A percentile compares a stretch with the other conserved stretches of the same genome.
phyloP scores from a whole-genome alignment of 108 stramenopile genomes.

The Seminavis robusta region DNA sequence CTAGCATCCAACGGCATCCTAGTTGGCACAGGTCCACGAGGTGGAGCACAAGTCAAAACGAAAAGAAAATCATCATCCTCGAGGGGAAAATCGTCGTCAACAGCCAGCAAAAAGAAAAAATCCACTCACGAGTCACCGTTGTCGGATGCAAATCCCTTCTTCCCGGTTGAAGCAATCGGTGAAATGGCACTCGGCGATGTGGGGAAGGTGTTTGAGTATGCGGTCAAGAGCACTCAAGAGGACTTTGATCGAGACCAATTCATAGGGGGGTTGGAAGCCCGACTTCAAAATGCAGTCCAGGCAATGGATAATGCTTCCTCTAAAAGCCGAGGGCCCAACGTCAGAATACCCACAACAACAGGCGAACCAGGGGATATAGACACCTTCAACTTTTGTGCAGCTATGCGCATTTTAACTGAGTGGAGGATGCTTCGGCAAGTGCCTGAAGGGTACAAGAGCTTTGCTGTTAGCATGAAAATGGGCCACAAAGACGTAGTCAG shows the following conservation, averaged over 20 bases:
- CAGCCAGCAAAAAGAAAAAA: background rate
- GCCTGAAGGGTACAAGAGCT: slow-evolving; percentile 68
- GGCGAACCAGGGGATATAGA: slow-evolving; percentile 29
- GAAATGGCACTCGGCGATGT: slow-evolving; percentile 51
- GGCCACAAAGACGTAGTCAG: slow-evolving; percentile 75
- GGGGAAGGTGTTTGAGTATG: slow-evolving; percentile 41
- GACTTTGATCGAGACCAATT: slow-evolving; percentile 34
- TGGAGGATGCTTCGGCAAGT: slow-evolving; percentile 76
- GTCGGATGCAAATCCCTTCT: slow-evolving; percentile 41
- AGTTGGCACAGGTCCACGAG: too few relatives aligned
- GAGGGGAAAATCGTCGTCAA: slow-evolving; percentile 2
- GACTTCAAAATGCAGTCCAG: slow-evolving; percentile 33
- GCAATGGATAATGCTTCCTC: slow-evolving; percentile 26
- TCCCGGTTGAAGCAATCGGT: slow-evolving; percentile 38
- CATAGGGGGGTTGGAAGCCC: slow-evolving; percentile 10
- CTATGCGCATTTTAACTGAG: slow-evolving; percentile 68
- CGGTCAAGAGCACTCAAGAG: slow-evolving; percentile 16
- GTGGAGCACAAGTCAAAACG: too few relatives aligned
- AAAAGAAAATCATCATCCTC: too few relatives aligned
- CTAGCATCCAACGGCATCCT: too few relatives aligned
- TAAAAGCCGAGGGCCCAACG: slow-evolving; percentile 12
- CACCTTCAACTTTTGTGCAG: slow-evolving; percentile 59
- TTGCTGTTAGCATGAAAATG: slow-evolving; percentile 67
- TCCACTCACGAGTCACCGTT: slow-evolving; percentile 6
- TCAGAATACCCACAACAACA: slow-evolving; percentile 11